Base-by-base conservation (phyloP, 495 filamentous ascomycete species). In the Halenospora varia region DNA sequence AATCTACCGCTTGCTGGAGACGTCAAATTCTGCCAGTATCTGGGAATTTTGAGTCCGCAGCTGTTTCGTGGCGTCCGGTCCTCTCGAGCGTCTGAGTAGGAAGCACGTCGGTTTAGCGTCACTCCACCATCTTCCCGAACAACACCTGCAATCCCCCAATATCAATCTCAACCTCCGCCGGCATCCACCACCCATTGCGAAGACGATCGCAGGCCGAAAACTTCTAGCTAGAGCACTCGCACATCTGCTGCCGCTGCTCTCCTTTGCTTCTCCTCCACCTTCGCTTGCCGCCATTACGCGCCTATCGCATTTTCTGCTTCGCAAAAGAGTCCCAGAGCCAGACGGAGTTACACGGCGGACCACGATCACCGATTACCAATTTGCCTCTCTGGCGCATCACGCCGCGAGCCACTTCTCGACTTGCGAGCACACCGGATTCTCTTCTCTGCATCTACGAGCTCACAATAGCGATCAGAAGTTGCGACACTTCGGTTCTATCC, bases 241-340 rank as follows among this genome's bases (percentile, higher is more conserved):
- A 56, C 26, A 19, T 41, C 25, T 18, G 23, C 50, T 48, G 47
- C 41, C 25, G n/a, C 49, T 6, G 24, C 39, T 49, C 54, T 18
- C 17, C 48, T 55, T n/a, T 18, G 42, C 53, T 25, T 24, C 45
- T 45, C 19, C 15, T 11, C 20, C 55, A 18, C 48, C 22, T 56
- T 62, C 56, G 59, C 48, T 60, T 51, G 53, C 45, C 35, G 51
- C 52, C 41, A 48, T 59, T 59, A 57, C 63, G 63, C 63, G 59
- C 63, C 62, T 52, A 65, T 65, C 62, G 62, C 58, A 55, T 62
- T 55, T 53, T 48, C 26, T 49, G 17, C 53, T 55, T 51, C 53
- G 29, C 25, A 53, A 59, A 61, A 62, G 55, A 52, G 59, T 52
- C 39, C 25, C 19, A 46, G 55, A 55, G n/a, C n/a, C n/a, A n/a